Evolutionary conservation across 164 flowering plant species (phyloP), one percentile per base, ranked within the genome.

Genomic region (Paratinospora sagittata): DNA sequence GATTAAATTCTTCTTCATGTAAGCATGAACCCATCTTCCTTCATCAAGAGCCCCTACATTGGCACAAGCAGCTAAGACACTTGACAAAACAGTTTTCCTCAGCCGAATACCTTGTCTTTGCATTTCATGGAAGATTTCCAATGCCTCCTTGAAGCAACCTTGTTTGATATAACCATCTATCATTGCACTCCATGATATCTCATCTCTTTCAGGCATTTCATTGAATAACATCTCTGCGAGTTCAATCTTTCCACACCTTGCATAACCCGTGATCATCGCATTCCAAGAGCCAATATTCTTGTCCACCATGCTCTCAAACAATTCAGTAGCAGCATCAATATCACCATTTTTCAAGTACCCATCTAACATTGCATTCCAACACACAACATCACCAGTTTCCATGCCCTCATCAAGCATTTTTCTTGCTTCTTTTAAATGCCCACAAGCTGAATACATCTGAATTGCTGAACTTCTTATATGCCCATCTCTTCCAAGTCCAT

Each of bases 171-270:
- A 87, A 6, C 89, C 88, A 72, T 82, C 86, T 17, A 88, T 84
- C 78, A 88, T 88, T 0, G 89, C 84, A 72, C 89, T 88, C 92
- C 92, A 87, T 66, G 89, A 79, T 1, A 86, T 73, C 11, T 81
- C 88, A 77, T 86, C 84, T 67, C 72, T 84, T 37, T 68, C 70
- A 24, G 76, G 70, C 87, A 86, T 85, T 17, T 69, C 76, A 67
- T 78, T 70, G 67, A 85, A 88, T 61, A 83, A 16, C 27, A 66
- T 58, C 23, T 77, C 47, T 0, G 92, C 87, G 6, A 68, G 74
- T n/a, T 78, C 80, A 73, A 82, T 57, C 78, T 65, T 34, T 26
- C 85, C 85, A 77, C 77, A 67, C 67, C 66, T 75, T 0, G 82
- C 81, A 62, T 78, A 82, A 13, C 90, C 87, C 37, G 76, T 72